Evolutionary conservation across 2,329 filamentous ascomycete species (phyloP), one percentile per base, ranked within the genome.

Genomic region (Huntiella omanensis): DNA sequence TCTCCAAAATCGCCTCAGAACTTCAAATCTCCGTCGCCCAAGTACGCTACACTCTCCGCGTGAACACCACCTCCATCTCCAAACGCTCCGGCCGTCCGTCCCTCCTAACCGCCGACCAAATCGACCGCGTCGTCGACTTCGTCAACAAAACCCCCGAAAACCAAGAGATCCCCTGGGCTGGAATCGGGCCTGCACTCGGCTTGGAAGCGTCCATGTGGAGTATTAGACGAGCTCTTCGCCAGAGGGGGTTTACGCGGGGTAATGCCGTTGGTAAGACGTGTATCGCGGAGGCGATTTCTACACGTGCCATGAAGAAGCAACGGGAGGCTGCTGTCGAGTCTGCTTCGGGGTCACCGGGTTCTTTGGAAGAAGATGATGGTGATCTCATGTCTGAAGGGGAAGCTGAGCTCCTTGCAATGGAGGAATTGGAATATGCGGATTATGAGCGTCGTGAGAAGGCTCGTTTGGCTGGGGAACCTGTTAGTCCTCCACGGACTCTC

Each of bases 51-150:
- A 49, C 47, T 4, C 38, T 49, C n/a, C 47, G 47, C 15, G 43
- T 46, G 15, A 46, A 49, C 34, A 49, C 43, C 22, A 45, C 43
- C 22, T 17, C 34, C 16, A 45, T 49, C 2, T 40, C 43, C 43
- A 45, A 42, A n/a, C 47, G 47, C 35, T 46, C 43, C 39, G 47
- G 47, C 34, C 47, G 47, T 12, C 47, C 47, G 8, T 33, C 43
- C 33, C 47, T 49, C 8, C 43, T 49, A 5, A 49, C 43, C 39
- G 34, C 38, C 33, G 47, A 46, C 33, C 47, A 49, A 34, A 45
- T 49, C 38, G 47, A 49, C 34, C 47, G 47, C 35, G 47, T 49
- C 8, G 47, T 49, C 17, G 47, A 45, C 39, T 49, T 49, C 12
- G 47, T 49, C 33, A 35, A 33, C 39, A 33, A 45, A 10, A 46